Percentiles rank a stretch among this genome's conserved stretches.
Conservation (phyloP, 2,329 filamentous ascomycete species). For the Microcera coccophila region DNA sequence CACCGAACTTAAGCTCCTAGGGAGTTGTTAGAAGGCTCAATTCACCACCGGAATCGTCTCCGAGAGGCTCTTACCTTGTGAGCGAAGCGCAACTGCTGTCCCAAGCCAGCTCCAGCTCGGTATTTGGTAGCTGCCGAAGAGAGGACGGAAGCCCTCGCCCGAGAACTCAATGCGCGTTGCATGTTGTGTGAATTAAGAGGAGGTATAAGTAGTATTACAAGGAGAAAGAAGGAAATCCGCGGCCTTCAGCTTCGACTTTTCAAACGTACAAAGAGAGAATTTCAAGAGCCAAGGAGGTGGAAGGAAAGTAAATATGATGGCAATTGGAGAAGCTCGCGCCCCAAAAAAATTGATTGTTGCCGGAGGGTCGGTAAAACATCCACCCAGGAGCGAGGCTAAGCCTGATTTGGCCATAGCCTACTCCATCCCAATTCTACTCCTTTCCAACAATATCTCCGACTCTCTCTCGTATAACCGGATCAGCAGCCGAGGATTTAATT, state of each 20-base stretch:
- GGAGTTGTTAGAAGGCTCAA: conserved; percentile 27
- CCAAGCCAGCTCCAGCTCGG: conserved; percentile 60
- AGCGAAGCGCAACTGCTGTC: conserved; percentile 91
- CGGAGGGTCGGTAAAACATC: conserved; percentile 40
- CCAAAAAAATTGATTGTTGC: conserved; percentile 43
- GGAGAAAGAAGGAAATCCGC: conserved; percentile 25
- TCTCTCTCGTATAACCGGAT: conserved; percentile 14
- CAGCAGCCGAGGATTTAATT: conserved; percentile 21
- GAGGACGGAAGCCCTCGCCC: conserved; percentile 74
- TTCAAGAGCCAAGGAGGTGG: conserved; percentile 14
- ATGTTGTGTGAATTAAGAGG: conserved; percentile 55
- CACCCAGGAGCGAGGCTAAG: conserved; percentile 31
- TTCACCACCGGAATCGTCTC: conserved; percentile 1
- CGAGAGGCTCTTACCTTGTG: conserved; percentile 71
- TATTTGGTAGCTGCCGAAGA: conserved; percentile 64
- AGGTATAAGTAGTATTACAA: conserved; percentile 29
- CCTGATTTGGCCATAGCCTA: conserved; percentile 28
- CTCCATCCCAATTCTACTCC: conserved; percentile 31
- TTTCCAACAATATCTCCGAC: conserved; percentile 35
- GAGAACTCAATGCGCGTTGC: conserved; percentile 90
- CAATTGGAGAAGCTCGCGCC: conserved; percentile 17
- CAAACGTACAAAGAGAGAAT: conserved; percentile 25
- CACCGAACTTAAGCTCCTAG: conserved; percentile 96
- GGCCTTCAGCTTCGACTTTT: conserved; percentile 23
- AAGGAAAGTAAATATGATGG: conserved; percentile 26